phyloP scores from a whole-genome alignment of 2,329 filamentous ascomycete genomes.

The Claviceps fusiformis region DNA sequence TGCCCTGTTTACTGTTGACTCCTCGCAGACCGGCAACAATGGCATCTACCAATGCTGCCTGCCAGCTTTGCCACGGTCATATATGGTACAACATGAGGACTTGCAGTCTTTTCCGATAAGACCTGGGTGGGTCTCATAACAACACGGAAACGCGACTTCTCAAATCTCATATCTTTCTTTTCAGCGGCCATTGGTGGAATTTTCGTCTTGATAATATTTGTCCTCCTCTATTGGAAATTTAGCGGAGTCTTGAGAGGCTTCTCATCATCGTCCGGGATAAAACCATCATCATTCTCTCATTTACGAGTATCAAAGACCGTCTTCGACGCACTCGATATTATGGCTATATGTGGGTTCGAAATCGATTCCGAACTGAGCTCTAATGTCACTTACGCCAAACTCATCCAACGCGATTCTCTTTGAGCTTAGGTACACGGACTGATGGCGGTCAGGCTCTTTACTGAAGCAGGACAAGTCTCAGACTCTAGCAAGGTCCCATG shows the following conservation, averaged over 20 bases:
- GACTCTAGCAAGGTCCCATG: not conserved
- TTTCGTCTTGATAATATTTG: no score
- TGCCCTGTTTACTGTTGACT: no score
- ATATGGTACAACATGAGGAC: not conserved
- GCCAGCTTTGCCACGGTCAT: not conserved
- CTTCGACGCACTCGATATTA: not conserved
- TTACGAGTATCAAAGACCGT: not conserved
- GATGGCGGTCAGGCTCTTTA: not conserved
- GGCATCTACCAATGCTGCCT: not conserved
- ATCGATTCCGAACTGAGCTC: no score
- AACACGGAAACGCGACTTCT: no score
- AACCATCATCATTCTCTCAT: not conserved
- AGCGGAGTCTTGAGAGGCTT: no score
- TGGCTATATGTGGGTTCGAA: no score
- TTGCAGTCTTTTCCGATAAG: not conserved
- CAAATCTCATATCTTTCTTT: no score
- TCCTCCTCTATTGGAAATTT: no score
- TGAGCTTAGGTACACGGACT: not conserved
- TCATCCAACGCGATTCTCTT: no score
- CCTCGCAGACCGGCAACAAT: not conserved
- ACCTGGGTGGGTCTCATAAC: not conserved
- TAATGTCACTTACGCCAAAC: no score
- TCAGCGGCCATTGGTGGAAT: no score
- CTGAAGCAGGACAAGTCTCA: not conserved
- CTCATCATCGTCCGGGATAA: not conserved